Base-by-base conservation (phyloP, 2,329 filamentous ascomycete genomes). In the Calycina marina region DNA sequence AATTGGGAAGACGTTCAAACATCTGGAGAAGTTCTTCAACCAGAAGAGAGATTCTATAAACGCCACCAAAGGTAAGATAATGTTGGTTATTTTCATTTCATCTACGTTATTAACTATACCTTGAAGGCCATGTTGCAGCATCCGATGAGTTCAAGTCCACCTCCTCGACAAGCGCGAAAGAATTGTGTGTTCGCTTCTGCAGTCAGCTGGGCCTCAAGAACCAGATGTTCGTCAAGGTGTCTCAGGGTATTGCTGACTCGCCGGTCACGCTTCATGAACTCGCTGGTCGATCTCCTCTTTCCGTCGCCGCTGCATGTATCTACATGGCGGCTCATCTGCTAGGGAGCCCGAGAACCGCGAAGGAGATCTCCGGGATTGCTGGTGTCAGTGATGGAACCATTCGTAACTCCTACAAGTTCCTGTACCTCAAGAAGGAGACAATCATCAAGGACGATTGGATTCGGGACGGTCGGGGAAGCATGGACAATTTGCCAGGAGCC, bases 301-400 rank as follows among this genome's bases (percentile, higher is more conserved):
- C 88, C 1, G 84, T 92, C 39, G 88, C 92, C 5, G 88, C 86
- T 12, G 86, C 90, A 18, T 93, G 85, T 55, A 94, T 98, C 56
- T 98, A 90, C 64, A 90, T 96, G 74, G 81, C 88, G 4, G 85
- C 83, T 17, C 75, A 88, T 50, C 67, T 96, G 22, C 78, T 93
- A 61, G 81, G 77, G 35, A 72, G 90, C 44, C 65, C 73, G 13
- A 81, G 80, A 48, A 65, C 72, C 5, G 79, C 84, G n/a, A 86
- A 86, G 55, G 80, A 92, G 39, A 94, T 98, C 46, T 81, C 84
- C 4, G 57, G 59, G 14, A 77, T 90, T 12, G 84, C 82, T 1
- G 83, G 84, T 43, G 90, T 98, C 16, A 94, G 85, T 53, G 92
- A 98, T 51, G 86, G 90, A 34, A 98, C 90, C 0, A 93, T 98